Conservation (phyloP, 1,139 yeast species). For the Yamadazyma diddensiae region DNA sequence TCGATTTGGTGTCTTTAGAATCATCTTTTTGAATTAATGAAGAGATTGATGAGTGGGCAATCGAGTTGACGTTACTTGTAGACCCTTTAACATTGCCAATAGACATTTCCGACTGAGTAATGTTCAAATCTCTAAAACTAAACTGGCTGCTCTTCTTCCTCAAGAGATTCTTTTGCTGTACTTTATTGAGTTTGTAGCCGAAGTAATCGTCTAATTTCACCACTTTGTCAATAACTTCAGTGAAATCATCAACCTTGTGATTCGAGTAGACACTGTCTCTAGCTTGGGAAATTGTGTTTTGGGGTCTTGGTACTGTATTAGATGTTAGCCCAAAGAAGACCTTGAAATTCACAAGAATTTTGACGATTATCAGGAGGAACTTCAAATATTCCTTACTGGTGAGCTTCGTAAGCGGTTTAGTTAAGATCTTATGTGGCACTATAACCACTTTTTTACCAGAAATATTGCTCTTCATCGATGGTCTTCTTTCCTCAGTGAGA, state of each 20-base stretch:
- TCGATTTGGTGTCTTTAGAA: conserved; percentile 1
- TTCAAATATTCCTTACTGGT: conserved; percentile 37
- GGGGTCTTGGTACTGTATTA: conserved; percentile 10
- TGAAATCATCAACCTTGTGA: too few relatives aligned
- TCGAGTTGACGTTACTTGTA: conserved; percentile 3
- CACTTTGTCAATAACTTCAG: conserved; percentile 20
- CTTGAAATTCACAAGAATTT: conserved; percentile 37
- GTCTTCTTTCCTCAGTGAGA: too few relatives aligned
- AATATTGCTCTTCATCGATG: too few relatives aligned
- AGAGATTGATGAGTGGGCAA: conserved; percentile 4
- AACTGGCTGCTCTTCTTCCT: conserved; percentile 1
- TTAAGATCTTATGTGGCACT: conserved; percentile 43
- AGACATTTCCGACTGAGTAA: background rate
- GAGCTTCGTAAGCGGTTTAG: conserved; percentile 40
- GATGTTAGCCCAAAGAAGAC: conserved; percentile 22
- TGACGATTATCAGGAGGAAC: conserved; percentile 37
- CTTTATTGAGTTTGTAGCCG: conserved; percentile 11
- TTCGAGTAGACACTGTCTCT: too few relatives aligned
- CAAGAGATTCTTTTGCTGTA: conserved; percentile 3
- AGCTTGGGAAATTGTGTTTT: too few relatives aligned
- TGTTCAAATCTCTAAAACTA: conserved; percentile 1
- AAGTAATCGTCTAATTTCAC: conserved; percentile 17
- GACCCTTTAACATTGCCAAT: background rate
- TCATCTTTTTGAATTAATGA: conserved; percentile 7
- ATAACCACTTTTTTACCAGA: conserved; percentile 29